A percentile compares a stretch with the other conserved stretches of the same genome.
Conservation (phyloP, 2,329 filamentous ascomycete genomes). For the Rugonectria rugulosa region DNA sequence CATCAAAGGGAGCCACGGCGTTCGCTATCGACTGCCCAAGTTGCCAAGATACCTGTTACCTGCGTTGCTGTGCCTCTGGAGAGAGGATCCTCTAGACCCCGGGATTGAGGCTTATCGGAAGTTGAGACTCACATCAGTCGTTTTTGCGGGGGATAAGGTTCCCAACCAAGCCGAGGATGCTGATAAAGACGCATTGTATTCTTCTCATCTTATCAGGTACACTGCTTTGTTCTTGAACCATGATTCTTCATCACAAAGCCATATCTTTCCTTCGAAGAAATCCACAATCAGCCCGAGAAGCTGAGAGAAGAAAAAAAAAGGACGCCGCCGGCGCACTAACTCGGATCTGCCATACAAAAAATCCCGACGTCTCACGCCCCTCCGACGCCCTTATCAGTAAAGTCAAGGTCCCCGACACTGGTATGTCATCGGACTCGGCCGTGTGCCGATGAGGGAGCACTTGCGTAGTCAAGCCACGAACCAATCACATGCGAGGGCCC, state of each 20-base stretch:
- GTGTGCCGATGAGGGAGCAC: slow-evolving; percentile 24
- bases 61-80: not conserved
- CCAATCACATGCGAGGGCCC: slow-evolving; percentile 34
- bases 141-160: slow-evolving; percentile 18
- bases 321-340: slow-evolving; percentile 17
- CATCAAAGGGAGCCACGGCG: not conserved
- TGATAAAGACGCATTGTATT: too few relatives aligned
- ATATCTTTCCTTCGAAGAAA: not conserved
- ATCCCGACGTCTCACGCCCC: not conserved
- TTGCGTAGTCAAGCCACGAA: not conserved
- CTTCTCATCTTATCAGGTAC: slow-evolving; percentile 12
- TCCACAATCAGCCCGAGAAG: slow-evolving; percentile 10
- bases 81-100: not conserved
- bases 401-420: slow-evolving; percentile 10
- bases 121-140: not conserved
- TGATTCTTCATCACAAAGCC: not conserved
- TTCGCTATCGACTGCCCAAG: not conserved
- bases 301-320: not conserved
- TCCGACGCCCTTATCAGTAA: slow-evolving; percentile 20
- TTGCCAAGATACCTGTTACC: too few relatives aligned
- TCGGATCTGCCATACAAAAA: not conserved
- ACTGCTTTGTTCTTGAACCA: not conserved
- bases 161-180: not conserved
- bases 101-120: slow-evolving; percentile 21
- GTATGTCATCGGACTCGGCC: slow-evolving; percentile 34